Percentiles rank a stretch among this genome's conserved stretches.
Conservation (phyloP, 2,329 filamentous ascomycete genomes). For the Tolypocladium ovalisporum region DNA sequence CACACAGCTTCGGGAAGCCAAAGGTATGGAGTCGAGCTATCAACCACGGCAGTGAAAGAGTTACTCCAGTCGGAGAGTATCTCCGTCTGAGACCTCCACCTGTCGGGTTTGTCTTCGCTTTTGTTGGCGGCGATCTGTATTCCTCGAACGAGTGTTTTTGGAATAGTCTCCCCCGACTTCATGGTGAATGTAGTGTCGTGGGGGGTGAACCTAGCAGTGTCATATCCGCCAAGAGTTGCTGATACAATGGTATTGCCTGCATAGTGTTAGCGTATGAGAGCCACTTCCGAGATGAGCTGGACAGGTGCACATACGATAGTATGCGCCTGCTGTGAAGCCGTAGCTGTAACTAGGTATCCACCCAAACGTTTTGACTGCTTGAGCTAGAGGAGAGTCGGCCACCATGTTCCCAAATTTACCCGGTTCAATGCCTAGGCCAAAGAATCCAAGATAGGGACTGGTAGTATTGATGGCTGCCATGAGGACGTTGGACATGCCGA, state of each 20-base stretch:
- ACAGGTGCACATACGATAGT: constrained; percentile 45
- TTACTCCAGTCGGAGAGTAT: constrained; percentile 33
- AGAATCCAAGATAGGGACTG: constrained; percentile 40
- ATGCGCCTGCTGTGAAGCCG: constrained; percentile 66
- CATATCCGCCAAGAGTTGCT: constrained; percentile 61
- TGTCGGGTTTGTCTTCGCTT: constrained; percentile 14
- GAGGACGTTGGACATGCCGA: constrained; percentile 33
- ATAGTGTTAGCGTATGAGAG: constrained; percentile 4
- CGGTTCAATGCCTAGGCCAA: constrained; percentile 45
- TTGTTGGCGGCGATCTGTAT: constrained; percentile 30
- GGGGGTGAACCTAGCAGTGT: constrained; percentile 47
- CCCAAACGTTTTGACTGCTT: constrained; percentile 47
- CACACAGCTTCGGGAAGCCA: constrained; percentile 53
- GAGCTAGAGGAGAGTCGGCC: constrained; percentile 39
- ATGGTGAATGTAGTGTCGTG: constrained; percentile 51
- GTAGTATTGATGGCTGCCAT: constrained; percentile 45
- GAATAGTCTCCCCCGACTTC: constrained; percentile 42
- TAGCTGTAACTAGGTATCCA: constrained; percentile 63
- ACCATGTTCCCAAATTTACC: constrained; percentile 39
- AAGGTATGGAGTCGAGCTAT: constrained; percentile 53
- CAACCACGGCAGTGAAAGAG: constrained; percentile 43
- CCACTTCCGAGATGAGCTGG: not conserved
- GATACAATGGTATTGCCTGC: constrained; percentile 35
- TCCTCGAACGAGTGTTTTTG: constrained; percentile 49
- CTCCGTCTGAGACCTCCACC: constrained; percentile 28